Conservation (phyloP, 2,329 filamentous ascomycete species). For the Aspergillus texensis region DNA sequence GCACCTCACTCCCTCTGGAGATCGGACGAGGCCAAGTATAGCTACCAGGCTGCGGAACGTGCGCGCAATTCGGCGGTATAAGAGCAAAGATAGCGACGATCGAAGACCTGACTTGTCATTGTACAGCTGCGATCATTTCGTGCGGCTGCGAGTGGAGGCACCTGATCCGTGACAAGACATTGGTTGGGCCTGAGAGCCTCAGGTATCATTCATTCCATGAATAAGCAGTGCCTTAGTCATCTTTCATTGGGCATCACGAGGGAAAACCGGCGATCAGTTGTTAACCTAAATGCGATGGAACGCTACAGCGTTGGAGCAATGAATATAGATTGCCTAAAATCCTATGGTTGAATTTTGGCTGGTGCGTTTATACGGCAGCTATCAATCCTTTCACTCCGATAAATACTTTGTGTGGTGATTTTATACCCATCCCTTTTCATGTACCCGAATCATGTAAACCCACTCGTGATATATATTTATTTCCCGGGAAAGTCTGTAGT, state of each 20-base stretch:
- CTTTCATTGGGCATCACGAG: not conserved
- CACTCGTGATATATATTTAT: not conserved
- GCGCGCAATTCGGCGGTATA: not conserved
- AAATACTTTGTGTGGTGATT: not conserved
- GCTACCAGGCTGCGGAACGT: not conserved
- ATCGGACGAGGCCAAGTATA: not conserved
- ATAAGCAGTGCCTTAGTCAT: conserved; percentile 6
- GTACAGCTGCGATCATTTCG: conserved; percentile 12
- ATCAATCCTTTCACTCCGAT: not conserved
- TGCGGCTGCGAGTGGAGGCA: conserved; percentile 16
- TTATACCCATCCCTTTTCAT: not conserved
- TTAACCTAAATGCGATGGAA: not conserved
- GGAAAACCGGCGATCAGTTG: not conserved
- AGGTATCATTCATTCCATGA: conserved; percentile 1
- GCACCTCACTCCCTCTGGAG: conserved; percentile 13
- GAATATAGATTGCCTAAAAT: not conserved
- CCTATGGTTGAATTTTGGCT: not conserved
- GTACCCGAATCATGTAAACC: not conserved
- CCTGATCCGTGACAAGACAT: conserved; percentile 12
- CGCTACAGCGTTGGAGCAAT: not conserved
- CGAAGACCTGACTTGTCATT: conserved; percentile 4
- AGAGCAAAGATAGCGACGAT: not conserved
- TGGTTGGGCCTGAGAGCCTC: conserved; percentile 5
- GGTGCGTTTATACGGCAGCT: not conserved
- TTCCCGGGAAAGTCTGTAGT: not conserved